Evolutionary conservation across 106 monocot genomes (phyloP), one percentile per base, ranked within the genome.

Genomic region (Dactylorhiza incarnata): DNA sequence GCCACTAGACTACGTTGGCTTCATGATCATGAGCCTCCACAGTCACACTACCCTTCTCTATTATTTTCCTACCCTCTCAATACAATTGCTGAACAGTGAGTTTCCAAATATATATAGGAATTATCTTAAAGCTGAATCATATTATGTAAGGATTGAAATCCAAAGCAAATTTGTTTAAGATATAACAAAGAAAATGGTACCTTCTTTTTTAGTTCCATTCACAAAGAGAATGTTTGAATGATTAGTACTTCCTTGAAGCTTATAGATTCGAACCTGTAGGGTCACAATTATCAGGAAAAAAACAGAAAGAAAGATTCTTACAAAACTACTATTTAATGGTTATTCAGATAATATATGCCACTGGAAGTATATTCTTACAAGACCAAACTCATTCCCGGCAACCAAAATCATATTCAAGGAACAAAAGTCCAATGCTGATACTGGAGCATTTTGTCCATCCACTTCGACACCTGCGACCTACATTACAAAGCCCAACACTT

Each of bases 391-490:
- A 68, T 82, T 81, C 24, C 97, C 97, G 80, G 90, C 86, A 79
- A 85, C 89, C 76, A 97, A 85, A 20, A 20, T 78, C 75, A 87
- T 75, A 78, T 10, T 94, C 55, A 58, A 26, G 56, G 87, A 49
- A 63, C 86, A 97, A 87, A 94, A 91, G n/a, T 83, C 89, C 56
- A 97, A 70, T 76, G 94, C 82, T 72, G 94, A 84, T 78, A 94
- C 81, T 49, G 89, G 49, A 55, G 85, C 83, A 79, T 48, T 79
- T 84, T 22, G 81, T 58, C 51, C 74, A 74, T 83, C 78, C 49
- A 91, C 67, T 76, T 91, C 78, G 37, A 83, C 62, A 45, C 75
- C 81, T 74, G 87, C 72, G 12, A 97, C 52, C 91, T 91, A 76
- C 49, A 79, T n/a, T 37, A 75, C 20, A 29, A 78, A 46, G 22